Percentiles rank a stretch among this genome's conserved stretches.
These are phyloP conservation scores for Calonectria crousiana DNA, from an alignment of 2,329 filamentous ascomycete genomes.

Conservation along the genomic window DNA sequence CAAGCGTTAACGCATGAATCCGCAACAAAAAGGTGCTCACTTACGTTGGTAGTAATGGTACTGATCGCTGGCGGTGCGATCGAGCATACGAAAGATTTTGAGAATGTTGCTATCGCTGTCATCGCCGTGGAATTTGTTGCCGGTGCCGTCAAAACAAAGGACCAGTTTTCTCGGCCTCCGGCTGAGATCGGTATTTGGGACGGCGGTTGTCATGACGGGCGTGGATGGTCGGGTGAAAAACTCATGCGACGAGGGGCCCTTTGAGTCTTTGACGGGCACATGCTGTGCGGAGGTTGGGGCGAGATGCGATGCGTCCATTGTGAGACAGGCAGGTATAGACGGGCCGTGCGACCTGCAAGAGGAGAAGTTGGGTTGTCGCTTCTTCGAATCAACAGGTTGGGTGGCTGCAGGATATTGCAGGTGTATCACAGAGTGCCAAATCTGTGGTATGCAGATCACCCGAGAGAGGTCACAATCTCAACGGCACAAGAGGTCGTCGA, in stretches of 20 bases:
- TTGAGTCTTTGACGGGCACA: constrained; percentile 27
- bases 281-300: constrained; percentile 33
- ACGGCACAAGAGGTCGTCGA: not conserved
- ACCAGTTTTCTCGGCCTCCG: constrained; percentile 61
- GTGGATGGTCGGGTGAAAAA: constrained; percentile 39
- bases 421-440: not conserved
- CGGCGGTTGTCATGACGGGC: constrained; percentile 35
- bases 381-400: constrained; percentile 8
- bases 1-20: not conserved
- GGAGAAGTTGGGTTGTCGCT: not conserved
- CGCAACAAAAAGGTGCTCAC: constrained; percentile 30
- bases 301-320: constrained; percentile 42
- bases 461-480: not conserved
- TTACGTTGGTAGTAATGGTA: constrained; percentile 74
- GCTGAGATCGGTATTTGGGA: constrained; percentile 23
- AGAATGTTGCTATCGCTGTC: constrained; percentile 75
- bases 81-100: constrained; percentile 78
- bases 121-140: constrained; percentile 73
- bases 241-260: constrained; percentile 29
- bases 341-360: constrained; percentile 3
- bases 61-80: constrained; percentile 72
- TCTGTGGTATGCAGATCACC: not conserved
- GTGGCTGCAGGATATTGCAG: constrained; percentile 18
- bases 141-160: constrained; percentile 73
- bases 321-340: constrained; percentile 17